Evolutionary conservation across 768 basidiomycete species (phyloP).

Genomic region (Lentinula aciculospora): DNA sequence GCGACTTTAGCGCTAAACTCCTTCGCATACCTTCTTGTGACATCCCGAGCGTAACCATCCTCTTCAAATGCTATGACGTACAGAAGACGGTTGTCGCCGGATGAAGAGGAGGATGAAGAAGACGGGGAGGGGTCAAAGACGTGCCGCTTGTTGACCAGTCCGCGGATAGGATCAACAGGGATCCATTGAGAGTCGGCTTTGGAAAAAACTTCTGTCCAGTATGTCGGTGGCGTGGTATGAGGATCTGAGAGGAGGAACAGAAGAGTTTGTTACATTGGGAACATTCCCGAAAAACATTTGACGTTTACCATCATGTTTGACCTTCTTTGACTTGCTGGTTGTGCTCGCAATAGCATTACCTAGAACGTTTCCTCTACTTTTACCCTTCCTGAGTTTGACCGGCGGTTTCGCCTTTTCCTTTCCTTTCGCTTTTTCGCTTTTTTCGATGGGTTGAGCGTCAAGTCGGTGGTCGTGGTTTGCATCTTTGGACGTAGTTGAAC

Average conservation of each 20-base stretch:
- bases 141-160: conserved; percentile 73
- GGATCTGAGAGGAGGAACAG: conserved; percentile 38
- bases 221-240: conserved; percentile 69
- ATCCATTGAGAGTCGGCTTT: conserved; percentile 89
- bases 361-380: conserved; percentile 42
- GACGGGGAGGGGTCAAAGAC: conserved; percentile 61
- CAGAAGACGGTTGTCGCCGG: conserved; percentile 72
- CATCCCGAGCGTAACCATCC: conserved; percentile 87
- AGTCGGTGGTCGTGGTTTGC: conserved; percentile 35
- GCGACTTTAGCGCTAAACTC: conserved; percentile 75
- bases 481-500: conserved; percentile 20
- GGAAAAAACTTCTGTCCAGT: conserved; percentile 98
- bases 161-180: conserved; percentile 84
- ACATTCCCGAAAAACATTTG: neutral
- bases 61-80: conserved; percentile 96
- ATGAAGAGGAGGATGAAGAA: conserved; percentile 7
- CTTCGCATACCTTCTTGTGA: conserved; percentile 84
- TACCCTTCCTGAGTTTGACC: conserved; percentile 55
- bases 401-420: conserved; percentile 51
- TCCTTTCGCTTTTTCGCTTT: conserved; percentile 47
- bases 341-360: conserved; percentile 16
- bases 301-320: neutral
- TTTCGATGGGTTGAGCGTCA: conserved; percentile 29
- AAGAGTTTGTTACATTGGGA: neutral
- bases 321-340: conserved; percentile 9